Percentiles rank a stretch among this genome's conserved stretches.
Evolutionary conservation across 2,329 filamentous ascomycete genomes (phyloP).

Genomic region (Talaromyces sp.): DNA sequence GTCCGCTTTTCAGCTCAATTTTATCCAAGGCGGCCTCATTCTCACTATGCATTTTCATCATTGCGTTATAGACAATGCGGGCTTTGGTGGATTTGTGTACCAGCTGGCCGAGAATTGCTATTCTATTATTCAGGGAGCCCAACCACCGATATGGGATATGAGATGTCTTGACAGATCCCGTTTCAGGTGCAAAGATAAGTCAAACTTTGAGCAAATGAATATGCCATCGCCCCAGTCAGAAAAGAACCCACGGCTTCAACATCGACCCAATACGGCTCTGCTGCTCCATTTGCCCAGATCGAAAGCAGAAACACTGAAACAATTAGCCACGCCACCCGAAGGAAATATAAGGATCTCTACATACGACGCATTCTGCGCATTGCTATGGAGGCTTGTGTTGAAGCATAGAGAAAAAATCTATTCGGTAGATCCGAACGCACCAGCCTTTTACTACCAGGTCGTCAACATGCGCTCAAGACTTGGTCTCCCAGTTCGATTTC

Average conservation of each 20-base stretch:
- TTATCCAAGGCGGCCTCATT: background rate
- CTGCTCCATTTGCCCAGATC: background rate
- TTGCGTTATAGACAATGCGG: background rate
- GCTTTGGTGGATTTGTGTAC: background rate
- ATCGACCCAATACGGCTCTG: background rate
- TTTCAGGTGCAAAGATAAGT: background rate
- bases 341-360: background rate
- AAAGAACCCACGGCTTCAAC: background rate
- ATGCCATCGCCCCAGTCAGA: background rate
- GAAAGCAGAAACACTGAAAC: background rate
- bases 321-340: background rate
- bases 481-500: background rate
- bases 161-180: background rate
- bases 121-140: background rate
- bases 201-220: background rate
- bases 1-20: background rate
- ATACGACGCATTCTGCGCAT: background rate
- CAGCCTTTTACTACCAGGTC: background rate
- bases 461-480: background rate
- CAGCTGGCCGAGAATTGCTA: background rate
- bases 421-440: background rate
- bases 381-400: background rate
- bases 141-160: background rate
- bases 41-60: background rate
- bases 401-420: background rate